phyloP scores from a whole-genome alignment of 23 red algal genomes.

The Cyanidiococcus yangmingshanensis region DNA sequence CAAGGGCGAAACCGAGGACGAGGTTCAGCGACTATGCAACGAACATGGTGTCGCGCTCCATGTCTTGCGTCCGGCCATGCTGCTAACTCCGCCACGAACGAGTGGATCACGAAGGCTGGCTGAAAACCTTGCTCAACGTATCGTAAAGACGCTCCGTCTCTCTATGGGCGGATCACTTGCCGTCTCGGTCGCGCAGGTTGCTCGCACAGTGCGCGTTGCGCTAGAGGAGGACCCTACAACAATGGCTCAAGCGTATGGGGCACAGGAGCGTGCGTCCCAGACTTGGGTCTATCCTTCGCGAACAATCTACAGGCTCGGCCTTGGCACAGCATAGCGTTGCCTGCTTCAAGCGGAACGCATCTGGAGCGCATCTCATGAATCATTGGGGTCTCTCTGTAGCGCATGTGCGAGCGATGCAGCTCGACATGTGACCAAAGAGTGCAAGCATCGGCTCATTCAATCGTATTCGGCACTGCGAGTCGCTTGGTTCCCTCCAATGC shows the following conservation, averaged over 20 bases:
- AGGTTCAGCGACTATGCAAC: not conserved
- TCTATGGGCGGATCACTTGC: not conserved
- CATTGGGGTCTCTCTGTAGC: no score
- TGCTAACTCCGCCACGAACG: slow-evolving; percentile 13
- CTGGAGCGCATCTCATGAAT: no score
- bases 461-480: no score
- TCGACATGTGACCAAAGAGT: no score
- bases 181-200: slow-evolving; percentile 7
- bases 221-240: not conserved
- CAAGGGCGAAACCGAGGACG: slow-evolving; percentile 1
- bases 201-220: not conserved
- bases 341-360: no score
- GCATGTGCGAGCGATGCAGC: no score
- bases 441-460: no score
- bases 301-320: not conserved
- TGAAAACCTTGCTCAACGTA: not conserved
- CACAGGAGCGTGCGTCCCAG: not conserved
- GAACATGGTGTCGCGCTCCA: not conserved
- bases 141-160: not conserved
- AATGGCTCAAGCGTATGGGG: not conserved
- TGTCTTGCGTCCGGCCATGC: not conserved
- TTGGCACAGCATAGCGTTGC: no score
- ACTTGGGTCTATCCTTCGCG: not conserved
- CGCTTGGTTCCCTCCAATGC: no score
- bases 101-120: not conserved